Base-by-base conservation (phyloP, 2,329 filamentous ascomycete genomes). In the Neophaeococcomyces mojaviensis region DNA sequence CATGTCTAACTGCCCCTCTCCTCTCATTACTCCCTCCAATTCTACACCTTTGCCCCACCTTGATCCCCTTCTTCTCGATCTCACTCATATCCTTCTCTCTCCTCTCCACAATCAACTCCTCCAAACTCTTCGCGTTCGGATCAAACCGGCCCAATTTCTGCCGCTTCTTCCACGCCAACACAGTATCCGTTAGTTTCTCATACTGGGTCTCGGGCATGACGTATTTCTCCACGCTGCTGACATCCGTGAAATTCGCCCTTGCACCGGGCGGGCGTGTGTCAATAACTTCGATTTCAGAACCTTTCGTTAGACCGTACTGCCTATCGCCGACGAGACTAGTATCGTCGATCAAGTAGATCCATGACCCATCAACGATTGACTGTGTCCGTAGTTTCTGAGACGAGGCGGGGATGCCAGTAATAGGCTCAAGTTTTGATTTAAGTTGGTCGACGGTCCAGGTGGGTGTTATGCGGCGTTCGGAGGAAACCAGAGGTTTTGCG, bases 71-170 rank as follows among this genome's bases (percentile, higher is more conserved):
- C 46, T 77, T 74, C 53, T 76, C 70, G 53, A 95, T 73, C 60
- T 94, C 87, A 9, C 47, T 46, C 5, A 49, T 49, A 48, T 71
- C 68, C 46, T 78, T 77, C 54, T 81, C 74, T 34, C 82, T 75
- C 32, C 82, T 81, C 13, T 77, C 74, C 47, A 85, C 70, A 63
- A 86, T 86, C 52, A 86, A 77, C 61, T 86, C 74, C 62, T 88
- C 82, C 18, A 47, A 35, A 49, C 74, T 79, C 15, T 85, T 81
- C 6, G 88, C 87, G 57, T 83, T 75, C 10, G 92, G 92, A 62
- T 97, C 88, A 67, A 98, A 98, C 30, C 92, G 86, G 41, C 92
- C 92, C n/a, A 97, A 78, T 64, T 94, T 89, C 65, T 95, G 82
- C n/a, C 81, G 72, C 69, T 86, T 90, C 69, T 98, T 98, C 88